Base-by-base conservation (phyloP, 306 rosid genomes). In the Alnus glutinosa region DNA sequence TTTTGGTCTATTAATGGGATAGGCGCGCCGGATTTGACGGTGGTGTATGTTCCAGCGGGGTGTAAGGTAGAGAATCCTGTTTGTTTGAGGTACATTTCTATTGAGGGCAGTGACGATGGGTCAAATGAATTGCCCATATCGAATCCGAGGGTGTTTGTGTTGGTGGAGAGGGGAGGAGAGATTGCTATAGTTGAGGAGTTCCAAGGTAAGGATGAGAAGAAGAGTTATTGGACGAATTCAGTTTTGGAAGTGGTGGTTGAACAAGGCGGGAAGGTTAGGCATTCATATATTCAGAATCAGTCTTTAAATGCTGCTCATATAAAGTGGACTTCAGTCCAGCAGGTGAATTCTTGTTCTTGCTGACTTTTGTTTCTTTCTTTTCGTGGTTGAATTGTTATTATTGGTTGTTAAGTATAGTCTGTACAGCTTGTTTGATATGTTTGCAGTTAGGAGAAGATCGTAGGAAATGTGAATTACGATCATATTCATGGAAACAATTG, bases 1-100 rank as follows among this genome's bases (percentile, higher is more conserved):
- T 95, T 95, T 82, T 93, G 96, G 98, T 89, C 97, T 18, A 90
- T 95, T 78, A 95, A 95, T 68, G 99, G 99, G 7, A 64, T 95
- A 7, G 99, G 90, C 30, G 94, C 98, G 9, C 96, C 99, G 37
- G 98, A 95, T 82, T 61, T 93, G 77, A 88, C 91, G 0, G 88
- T 95, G 70, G 84, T 95, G 11, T 90, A 93, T 83, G 98, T 95
- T 2, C 98, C 99, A 0, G 81, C 83, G 3, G 94, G 89, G 9
- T 91, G 93, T 77, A 83, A 72, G 46, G 89, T 95, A 3, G 85
- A 91, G 73, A 83, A 1, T 28, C 99, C 96, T 3, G 78, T 95
- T 51, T 89, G 87, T 83, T 73, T 95, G 50, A 81, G 79, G 44
- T 95, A 92, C 76, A 63, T 85, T 19, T 80, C 98, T 0, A 42